Evolutionary conservation across 805 yeast species (phyloP), one percentile per base, ranked within the genome.

Genomic region (Schizosaccharomyces lindneri): DNA sequence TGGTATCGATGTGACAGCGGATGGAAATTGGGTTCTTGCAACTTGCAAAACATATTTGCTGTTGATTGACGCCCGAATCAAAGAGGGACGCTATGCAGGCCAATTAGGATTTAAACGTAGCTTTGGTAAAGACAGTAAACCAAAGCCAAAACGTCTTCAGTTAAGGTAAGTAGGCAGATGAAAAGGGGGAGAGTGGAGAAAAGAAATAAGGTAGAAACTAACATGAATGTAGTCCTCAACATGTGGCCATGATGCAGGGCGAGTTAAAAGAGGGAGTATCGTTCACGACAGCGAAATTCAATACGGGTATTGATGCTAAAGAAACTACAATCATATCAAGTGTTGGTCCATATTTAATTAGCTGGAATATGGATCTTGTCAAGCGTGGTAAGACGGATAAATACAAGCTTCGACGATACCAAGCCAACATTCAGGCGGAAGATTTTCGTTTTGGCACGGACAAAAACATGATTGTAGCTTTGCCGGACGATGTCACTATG

Each of bases 11-110:
- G 81, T 79, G 0, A 81, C 94, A 5, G 79, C 84, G 24, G 89
- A 85, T 69, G 95, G 95, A 63, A 76, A 80, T 66, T 88, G 87
- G 84, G 68, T 87, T 55, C 73, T 88, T 63, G 93, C 88, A 1
- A 88, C 95, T 0, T 85, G 90, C 73, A 75, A 77, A 66, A 79
- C 80, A 0, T 85, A 85, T 68, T 72, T 88, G 64, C 73, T 88
- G 62, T 75, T 88, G 57, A 75, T 87, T 64, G 93, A 87, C 70
- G 74, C 82, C 15, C 73, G 76, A 48, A 81, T 84, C 63, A 80
- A 79, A 63, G 77, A 76, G 3, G 88, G 87, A 59, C 77, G 77
- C 67, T 75, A 83, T 67, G 75, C 74, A 3, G 85, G 85, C 21
- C 69, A 69, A 46, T 69, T 79, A 19, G 95, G 93, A 1, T 87